Base-by-base conservation (phyloP, 2,329 filamentous ascomycete species). In the Colletotrichum euphorbiae region DNA sequence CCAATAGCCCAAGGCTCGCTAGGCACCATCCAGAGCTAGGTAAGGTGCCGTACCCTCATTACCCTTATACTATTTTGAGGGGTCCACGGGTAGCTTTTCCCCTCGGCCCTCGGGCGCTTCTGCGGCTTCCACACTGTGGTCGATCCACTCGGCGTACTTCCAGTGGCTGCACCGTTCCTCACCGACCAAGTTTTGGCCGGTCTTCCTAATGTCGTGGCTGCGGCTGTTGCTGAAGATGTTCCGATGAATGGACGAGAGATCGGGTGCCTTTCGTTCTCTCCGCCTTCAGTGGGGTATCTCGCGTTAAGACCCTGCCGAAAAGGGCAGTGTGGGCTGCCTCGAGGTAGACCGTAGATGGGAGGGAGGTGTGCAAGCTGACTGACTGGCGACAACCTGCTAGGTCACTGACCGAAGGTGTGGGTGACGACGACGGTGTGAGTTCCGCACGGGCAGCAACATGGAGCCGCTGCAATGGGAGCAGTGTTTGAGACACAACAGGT, bases 101-200 rank as follows among this genome's bases (percentile, higher is more conserved):
- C 19, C 33, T 55, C 17, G 52, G 52, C 6, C 13, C 33, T 55
- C 28, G 52, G 36, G n/a, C 19, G 19, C 55, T 38, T 38, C 36
- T 38, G 36, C 54, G 21, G 62, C 38, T 48, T 54, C 15, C 19
- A 46, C 46, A 46, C 46, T 51, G 33, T 31, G 15, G 42, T 55
- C 40, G 48, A 45, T 42, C 66, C 66, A 69, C 61, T 65, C 66
- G 61, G 66, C 43, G 54, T 48, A 43, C 60, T 67, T 60, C 55
- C 48, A 54, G 62, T 51, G 38, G 31, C 51, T 58, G 59, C 56
- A 33, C 38, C 52, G 50, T 36, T 43, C 48, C 33, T 62, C 40
- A 13, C 58, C 19, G 28, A 51, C 58, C 48, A n/a, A 46, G 48
- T 46, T 54, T 48, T 52, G 19, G 31, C 17, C n/a, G 42, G 28